A percentile compares a stretch with the other conserved stretches of the same genome.
Conservation (phyloP, 106 monocot species). For the Acanthochlamys bracteata region DNA sequence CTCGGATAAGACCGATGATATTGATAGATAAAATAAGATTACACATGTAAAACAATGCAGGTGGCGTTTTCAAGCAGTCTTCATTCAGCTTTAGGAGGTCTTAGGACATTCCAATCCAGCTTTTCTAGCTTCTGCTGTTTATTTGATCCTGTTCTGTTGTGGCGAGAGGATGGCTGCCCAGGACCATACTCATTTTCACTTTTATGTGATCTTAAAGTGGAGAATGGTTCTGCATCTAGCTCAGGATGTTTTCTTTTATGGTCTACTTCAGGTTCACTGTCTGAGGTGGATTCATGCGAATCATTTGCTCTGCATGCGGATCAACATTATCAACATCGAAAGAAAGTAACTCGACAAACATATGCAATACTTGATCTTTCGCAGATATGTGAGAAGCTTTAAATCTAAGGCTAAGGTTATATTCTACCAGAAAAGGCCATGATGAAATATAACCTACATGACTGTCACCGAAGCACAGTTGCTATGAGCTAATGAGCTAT, state of each 20-base stretch:
- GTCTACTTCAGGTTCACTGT: conserved; percentile 20
- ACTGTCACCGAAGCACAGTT: no score
- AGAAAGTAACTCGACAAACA: neutral
- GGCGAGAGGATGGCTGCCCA: conserved; percentile 16
- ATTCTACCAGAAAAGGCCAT: no score
- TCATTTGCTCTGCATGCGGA: conserved; percentile 18
- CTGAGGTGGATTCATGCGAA: neutral
- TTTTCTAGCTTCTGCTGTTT: conserved; percentile 44
- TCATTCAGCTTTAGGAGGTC: conserved; percentile 22
- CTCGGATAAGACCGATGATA: no score
- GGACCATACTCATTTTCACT: conserved; percentile 2
- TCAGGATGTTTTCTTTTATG: conserved; percentile 50
- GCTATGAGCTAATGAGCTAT: no score
- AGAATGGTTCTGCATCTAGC: conserved; percentile 13
- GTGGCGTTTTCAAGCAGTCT: neutral
- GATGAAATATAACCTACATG: no score
- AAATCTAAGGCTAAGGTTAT: no score
- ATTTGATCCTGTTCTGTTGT: conserved; percentile 12
- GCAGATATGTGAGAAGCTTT: no score
- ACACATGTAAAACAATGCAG: neutral
- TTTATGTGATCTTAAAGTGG: conserved; percentile 14
- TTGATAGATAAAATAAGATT: no score
- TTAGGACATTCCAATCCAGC: conserved; percentile 43
- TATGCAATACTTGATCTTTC: neutral
- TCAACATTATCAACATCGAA: neutral